Percentiles rank a stretch among this genome's conserved stretches.
These are phyloP conservation scores for Thecamonas trahens DNA, from an alignment of 78 protist genomes.

Conservation along the genomic window DNA sequence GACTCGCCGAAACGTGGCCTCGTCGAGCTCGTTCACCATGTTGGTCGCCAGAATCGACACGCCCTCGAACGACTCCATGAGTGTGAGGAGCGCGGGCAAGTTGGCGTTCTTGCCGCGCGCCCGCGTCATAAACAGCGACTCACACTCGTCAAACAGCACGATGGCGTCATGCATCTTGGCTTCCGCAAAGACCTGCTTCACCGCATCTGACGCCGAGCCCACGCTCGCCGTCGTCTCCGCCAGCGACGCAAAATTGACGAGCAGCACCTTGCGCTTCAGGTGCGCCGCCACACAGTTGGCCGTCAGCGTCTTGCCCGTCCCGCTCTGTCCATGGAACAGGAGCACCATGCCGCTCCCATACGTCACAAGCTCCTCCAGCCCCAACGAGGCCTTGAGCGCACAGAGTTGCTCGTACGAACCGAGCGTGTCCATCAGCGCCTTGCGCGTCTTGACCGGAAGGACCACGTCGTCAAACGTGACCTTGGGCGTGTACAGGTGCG, in stretches of 20 bases:
- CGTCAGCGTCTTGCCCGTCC: conserved; percentile 55
- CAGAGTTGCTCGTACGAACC: conserved; percentile 13
- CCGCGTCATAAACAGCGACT: conserved; percentile 42
- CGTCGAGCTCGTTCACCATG: conserved; percentile 45
- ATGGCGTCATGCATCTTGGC: conserved; percentile 57
- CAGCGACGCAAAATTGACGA: conserved; percentile 20
- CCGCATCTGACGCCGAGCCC: conserved; percentile 9
- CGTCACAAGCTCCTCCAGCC: conserved; percentile 21
- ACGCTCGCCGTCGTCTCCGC: no score
- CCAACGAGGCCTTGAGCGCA: background rate
- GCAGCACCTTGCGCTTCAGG: conserved; percentile 30
- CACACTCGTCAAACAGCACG: conserved; percentile 65
- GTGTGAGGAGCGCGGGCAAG: conserved; percentile 26
- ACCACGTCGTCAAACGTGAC: conserved; percentile 41
- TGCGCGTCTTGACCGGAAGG: conserved; percentile 31
- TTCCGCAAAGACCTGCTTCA: conserved; percentile 53
- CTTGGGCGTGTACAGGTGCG: conserved; percentile 36
- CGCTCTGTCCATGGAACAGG: conserved; percentile 50
- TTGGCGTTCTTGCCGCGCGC: background rate
- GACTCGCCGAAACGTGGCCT: conserved; percentile 58
- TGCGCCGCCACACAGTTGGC: conserved; percentile 50
- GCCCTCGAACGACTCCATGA: conserved; percentile 39
- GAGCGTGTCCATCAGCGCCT: conserved; percentile 16
- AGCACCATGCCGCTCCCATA: conserved; percentile 43
- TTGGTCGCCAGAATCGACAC: conserved; percentile 59